Base-by-base conservation (phyloP, 805 yeast species). In the Candida argentea region DNA sequence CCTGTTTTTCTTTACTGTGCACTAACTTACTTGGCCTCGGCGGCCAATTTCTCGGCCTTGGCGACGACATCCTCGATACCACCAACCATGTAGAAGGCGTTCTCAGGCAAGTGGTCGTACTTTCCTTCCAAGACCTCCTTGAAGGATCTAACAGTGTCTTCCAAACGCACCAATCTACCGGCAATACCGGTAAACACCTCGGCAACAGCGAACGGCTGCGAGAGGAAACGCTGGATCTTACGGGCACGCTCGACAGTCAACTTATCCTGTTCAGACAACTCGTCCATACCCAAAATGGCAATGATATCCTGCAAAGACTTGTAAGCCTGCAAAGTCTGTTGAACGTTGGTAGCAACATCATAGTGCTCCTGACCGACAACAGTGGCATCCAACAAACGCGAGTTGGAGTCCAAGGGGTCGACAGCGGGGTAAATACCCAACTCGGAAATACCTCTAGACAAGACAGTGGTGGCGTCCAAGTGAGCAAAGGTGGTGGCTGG, bases 251-350 rank as follows among this genome's bases (percentile, higher is more conserved):
- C 98, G 66, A 91, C 98, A 46, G 97, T 89, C 63, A 91, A 80
- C 74, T 91, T 91, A 72, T 91, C 98, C 53, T 78, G 70, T 76
- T 91, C 98, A 47, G 96, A 86, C 73, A 91, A 80, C 76, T 91
- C 98, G 70, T 91, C 98, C 98, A 91, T 91, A 87, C 98, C 98
- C 67, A 91, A 82, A 77, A 91, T 91, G 67, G 98, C 98, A 79
- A 91, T 91, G 69, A 91, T 91, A 80, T 91, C 98, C 76, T 91
- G 98, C 65, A 91, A 76, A 51, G 98, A 91, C 77, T 91, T 91
- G 82, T 91, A 91, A 52, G 97, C 95, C 76, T 91, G 98, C 65
- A 91, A 75, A 52, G 98, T 91, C 73, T 87, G 91, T 76, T 91
- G 98, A 49, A 91, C 98, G 54, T 67, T 58, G 50, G 94, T 71